Conservation (phyloP, 208 protist species). For the Vickermania spadyakhi region DNA sequence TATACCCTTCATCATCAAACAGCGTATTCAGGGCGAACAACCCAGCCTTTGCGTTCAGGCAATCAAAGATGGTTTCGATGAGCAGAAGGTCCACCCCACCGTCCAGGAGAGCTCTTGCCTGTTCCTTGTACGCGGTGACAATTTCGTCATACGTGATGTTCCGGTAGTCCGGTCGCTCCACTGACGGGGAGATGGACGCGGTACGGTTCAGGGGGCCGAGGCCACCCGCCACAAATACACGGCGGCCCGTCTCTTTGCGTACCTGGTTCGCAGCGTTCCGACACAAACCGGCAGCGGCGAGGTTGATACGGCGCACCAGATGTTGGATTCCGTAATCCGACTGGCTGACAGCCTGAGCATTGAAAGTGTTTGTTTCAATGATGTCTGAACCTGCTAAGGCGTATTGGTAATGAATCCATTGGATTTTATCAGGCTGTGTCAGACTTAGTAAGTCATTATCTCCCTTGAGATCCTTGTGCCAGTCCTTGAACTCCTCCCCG, state of each 20-base stretch:
- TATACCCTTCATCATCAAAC: slow-evolving; percentile 66
- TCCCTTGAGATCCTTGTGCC: slow-evolving; percentile 89
- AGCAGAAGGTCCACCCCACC: slow-evolving; percentile 93
- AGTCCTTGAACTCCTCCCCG: slow-evolving; percentile 85
- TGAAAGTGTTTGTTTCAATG: slow-evolving; percentile 97
- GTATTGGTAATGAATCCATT: slow-evolving; percentile 88
- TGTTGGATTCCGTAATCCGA: slow-evolving; percentile 91
- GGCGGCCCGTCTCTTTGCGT: slow-evolving; percentile 23
- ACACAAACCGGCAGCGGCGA: slow-evolving; percentile 56
- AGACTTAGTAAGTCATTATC: slow-evolving; percentile 96
- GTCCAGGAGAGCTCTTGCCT: slow-evolving; percentile 86
- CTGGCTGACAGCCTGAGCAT: slow-evolving; percentile 87
- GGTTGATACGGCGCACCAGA: slow-evolving; percentile 84
- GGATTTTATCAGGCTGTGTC: slow-evolving; percentile 89
- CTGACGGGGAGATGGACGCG: slow-evolving; percentile 90
- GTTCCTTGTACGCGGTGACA: slow-evolving; percentile 86
- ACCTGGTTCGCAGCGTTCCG: slow-evolving; percentile 39
- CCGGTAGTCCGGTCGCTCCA: slow-evolving; percentile 89
- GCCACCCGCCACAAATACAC: slow-evolving; percentile 91
- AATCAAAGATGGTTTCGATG: slow-evolving; percentile 96
- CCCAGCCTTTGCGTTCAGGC: slow-evolving; percentile 88
- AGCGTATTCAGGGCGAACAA: slow-evolving; percentile 90
- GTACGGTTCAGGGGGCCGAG: slow-evolving; percentile 95
- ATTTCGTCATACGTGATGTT: slow-evolving; percentile 93
- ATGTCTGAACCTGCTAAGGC: slow-evolving; percentile 93